These are phyloP conservation scores for Dryadomyces sulphureus DNA, from an alignment of 2,329 filamentous ascomycete genomes.

Conservation along the genomic window DNA sequence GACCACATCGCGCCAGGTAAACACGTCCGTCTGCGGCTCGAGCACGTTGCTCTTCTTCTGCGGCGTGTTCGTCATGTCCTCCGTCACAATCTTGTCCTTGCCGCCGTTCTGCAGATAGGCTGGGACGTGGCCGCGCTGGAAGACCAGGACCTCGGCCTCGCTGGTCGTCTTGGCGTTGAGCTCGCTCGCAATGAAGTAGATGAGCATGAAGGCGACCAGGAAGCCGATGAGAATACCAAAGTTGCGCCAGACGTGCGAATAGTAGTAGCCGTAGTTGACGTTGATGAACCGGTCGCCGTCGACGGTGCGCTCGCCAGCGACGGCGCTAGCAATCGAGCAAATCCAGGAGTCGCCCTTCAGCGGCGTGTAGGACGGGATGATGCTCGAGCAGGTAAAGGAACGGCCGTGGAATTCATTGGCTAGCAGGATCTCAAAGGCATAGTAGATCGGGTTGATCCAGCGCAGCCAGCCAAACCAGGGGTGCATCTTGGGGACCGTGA, in stretches of 20 bases:
- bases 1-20: conserved; percentile 75
- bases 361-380: conserved; percentile 22
- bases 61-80: neutral
- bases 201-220: conserved; percentile 40
- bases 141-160: conserved; percentile 6
- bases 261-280: conserved; percentile 42
- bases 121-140: conserved; percentile 30
- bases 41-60: conserved; percentile 11
- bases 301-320: conserved; percentile 35
- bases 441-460: conserved; percentile 64
- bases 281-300: conserved; percentile 42
- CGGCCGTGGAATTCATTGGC: conserved; percentile 66
- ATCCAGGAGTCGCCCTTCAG: conserved; percentile 26
- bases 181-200: conserved; percentile 35
- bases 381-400: conserved; percentile 35
- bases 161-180: conserved; percentile 17
- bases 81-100: conserved; percentile 18
- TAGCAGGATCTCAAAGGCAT: conserved; percentile 67
- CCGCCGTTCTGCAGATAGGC: conserved; percentile 53
- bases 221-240: conserved; percentile 43
- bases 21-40: conserved; percentile 54
- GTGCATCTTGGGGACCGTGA: conserved; percentile 51
- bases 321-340: conserved; percentile 44
- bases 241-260: conserved; percentile 49
- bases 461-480: conserved; percentile 72